phyloP scores from a whole-genome alignment of 2,329 filamentous ascomycete genomes.

The Penicillium sp. region DNA sequence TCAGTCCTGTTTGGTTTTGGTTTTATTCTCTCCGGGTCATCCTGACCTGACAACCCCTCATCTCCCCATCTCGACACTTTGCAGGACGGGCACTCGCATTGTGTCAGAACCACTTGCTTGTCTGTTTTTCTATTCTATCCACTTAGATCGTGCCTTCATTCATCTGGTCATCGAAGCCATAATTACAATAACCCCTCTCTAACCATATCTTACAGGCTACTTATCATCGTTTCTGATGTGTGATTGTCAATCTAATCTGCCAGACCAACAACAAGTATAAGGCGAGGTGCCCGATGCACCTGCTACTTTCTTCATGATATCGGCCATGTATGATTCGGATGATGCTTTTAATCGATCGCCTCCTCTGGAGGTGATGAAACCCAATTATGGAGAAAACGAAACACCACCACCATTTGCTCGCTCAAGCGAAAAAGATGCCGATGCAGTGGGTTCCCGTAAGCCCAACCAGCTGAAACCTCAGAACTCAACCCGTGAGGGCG shows the following conservation, averaged over 20 bases:
- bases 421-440: constrained; percentile 15
- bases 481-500: constrained; percentile 49
- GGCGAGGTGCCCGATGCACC: constrained; percentile 6
- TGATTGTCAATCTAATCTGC: not conserved
- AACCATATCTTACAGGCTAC: constrained; percentile 1
- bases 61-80: constrained; percentile 2
- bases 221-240: constrained; percentile 3
- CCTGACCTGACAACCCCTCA: constrained; percentile 4
- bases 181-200: not conserved
- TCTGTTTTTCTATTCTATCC: not conserved
- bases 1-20: not conserved
- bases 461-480: constrained; percentile 22
- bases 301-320: constrained; percentile 24
- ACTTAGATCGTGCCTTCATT: not conserved
- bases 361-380: constrained; percentile 24
- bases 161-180: not conserved
- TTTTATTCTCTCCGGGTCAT: not conserved
- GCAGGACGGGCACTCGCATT: constrained; percentile 1
- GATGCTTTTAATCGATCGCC: constrained; percentile 34
- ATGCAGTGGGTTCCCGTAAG: constrained; percentile 29
- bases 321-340: constrained; percentile 36
- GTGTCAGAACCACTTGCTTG: not conserved
- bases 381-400: constrained; percentile 27
- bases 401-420: constrained; percentile 31
- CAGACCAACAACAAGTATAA: constrained; percentile 1